These are phyloP conservation scores for Decorospora gaudefroyi DNA, from an alignment of 2,329 filamentous ascomycete species.

Conservation along the genomic window DNA sequence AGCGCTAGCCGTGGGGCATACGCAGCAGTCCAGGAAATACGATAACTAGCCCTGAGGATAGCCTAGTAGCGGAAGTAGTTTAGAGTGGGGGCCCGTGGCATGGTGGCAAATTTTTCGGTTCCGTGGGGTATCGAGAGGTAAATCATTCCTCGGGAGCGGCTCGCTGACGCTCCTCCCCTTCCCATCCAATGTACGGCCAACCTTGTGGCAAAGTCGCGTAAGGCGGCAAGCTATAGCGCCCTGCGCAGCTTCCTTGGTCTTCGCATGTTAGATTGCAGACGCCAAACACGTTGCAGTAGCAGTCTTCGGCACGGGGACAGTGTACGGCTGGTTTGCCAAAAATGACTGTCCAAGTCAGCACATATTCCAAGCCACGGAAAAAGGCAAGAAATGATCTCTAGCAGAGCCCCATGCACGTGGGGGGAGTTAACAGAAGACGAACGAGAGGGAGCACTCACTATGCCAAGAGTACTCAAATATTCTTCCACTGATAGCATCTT, in stretches of 20 bases:
- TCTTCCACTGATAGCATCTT: conserved; percentile 57
- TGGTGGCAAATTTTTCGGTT: too few species aligned
- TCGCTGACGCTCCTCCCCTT: conserved; percentile 43
- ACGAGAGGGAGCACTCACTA: conserved; percentile 49
- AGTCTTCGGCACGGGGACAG: conserved; percentile 64
- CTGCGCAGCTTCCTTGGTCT: conserved; percentile 56
- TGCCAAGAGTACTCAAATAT: conserved; percentile 66
- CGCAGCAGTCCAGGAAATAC: too few species aligned
- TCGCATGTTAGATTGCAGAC: conserved; percentile 57
- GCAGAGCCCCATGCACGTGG: conserved; percentile 8
- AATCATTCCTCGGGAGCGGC: conserved; percentile 28
- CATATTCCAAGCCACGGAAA: neutral
- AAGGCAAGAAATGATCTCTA: neutral
- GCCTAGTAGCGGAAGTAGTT: too few species aligned
- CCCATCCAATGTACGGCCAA: conserved; percentile 65
- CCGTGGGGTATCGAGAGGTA: too few species aligned
- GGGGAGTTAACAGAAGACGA: neutral
- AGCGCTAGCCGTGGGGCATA: too few species aligned
- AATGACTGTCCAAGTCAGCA: conserved; percentile 40
- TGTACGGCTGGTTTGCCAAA: conserved; percentile 54
- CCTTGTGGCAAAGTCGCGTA: conserved; percentile 63
- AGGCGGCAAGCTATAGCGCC: conserved; percentile 63
- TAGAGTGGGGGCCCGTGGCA: too few species aligned
- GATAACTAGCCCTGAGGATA: too few species aligned
- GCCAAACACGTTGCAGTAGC: conserved; percentile 70